A percentile compares a stretch with the other conserved stretches of the same genome.
phyloP scores from a whole-genome alignment of 2,329 filamentous ascomycete genomes.

The Fusarium nurragi region DNA sequence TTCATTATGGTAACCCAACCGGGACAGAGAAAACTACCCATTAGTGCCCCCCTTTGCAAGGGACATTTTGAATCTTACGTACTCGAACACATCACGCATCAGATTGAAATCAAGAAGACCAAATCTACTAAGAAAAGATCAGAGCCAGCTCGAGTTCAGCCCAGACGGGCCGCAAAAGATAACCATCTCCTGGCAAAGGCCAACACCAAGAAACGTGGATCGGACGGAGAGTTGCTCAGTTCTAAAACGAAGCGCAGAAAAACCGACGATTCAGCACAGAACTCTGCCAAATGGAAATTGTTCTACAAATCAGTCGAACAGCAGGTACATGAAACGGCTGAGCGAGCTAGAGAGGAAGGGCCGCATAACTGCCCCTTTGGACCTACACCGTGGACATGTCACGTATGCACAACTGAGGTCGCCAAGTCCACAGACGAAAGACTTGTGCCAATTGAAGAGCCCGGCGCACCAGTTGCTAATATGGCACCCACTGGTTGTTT shows the following conservation, averaged over 20 bases:
- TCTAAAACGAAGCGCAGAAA: neutral
- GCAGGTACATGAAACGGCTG: neutral
- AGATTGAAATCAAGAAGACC: neutral
- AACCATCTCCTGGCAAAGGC: neutral
- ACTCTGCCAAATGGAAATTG: neutral
- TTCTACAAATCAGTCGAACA: neutral
- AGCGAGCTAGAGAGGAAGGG: neutral
- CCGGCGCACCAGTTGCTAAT: conserved; percentile 2
- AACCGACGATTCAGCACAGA: neutral
- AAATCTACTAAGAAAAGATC: neutral
- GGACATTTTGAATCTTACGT: conserved; percentile 7
- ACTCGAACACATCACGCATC: neutral
- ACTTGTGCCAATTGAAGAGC: neutral
- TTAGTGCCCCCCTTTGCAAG: conserved; percentile 8
- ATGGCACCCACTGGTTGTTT: neutral
- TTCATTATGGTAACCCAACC: neutral
- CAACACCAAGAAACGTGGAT: neutral
- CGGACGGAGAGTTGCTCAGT: neutral
- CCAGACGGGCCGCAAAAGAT: conserved; percentile 24
- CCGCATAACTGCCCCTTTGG: conserved; percentile 7
- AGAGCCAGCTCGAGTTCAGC: conserved; percentile 8
- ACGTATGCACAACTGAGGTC: neutral
- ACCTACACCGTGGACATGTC: conserved; percentile 18
- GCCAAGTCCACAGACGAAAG: neutral
- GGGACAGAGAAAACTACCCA: neutral